Evolutionary conservation across 768 basidiomycete genomes (phyloP), one percentile per base, ranked within the genome.

Genomic region (Boletus bicolor): DNA sequence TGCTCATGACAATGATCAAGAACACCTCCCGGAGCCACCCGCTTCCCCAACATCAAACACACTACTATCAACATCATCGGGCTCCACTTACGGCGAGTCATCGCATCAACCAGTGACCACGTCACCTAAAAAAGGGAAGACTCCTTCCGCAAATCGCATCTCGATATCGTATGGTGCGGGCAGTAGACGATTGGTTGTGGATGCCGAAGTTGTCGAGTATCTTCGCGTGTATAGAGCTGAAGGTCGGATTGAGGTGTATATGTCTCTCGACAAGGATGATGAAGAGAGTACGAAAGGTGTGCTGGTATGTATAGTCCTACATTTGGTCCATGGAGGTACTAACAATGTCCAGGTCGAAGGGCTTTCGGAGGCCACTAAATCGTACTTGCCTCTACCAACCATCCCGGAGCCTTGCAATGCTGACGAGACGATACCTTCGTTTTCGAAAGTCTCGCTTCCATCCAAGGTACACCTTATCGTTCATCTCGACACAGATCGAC

Each of bases 91-190:
- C 58, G 81, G 79, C 54, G 83, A 83, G 43, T 55, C 71, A 11
- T 73, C 74, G 0, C 68, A 74, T 30, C 68, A 72, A n/a, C 72
- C 67, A 47, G 56, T 66, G 45, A 49, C 43, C 21, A 38, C 51
- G 32, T 49, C 53, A 35, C 51, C 61, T 11, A 81, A 79, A 59
- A 64, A 70, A 19, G 73, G 70, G 14, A 77, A 75, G 59, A 75
- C 76, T 0, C 86, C 89, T 9, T 90, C 89, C 41, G 86, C 89
- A 32, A 92, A 91, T 63, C 83, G 90, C 17, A 73, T 99, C n/a
- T 97, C 95, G 8, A 93, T 98, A 69, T 89, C 96, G 0, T 99
- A 97, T 72, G 93, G 93, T 53, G 87, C 87, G 43, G 93, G 93
- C 48, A 87, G 87, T 55, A 79, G 91, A 47, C 81, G 97, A 39